These are phyloP conservation scores for Cryomyces antarcticus DNA, from an alignment of 495 filamentous ascomycete species.

Conservation along the genomic window DNA sequence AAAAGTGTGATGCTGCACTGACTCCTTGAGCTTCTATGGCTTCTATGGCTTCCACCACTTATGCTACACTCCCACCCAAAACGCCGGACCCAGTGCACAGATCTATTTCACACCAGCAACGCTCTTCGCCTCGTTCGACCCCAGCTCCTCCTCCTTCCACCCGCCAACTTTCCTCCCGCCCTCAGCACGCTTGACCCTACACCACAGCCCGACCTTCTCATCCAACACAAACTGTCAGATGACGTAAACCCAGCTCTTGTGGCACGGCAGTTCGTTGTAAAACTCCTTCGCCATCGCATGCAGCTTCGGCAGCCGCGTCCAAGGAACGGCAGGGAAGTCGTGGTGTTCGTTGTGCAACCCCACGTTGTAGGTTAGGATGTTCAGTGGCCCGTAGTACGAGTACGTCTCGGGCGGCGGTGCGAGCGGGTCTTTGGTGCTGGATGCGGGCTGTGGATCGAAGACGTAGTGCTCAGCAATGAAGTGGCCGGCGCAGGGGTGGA, in stretches of 20 bases:
- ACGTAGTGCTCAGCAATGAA: conserved; percentile 99
- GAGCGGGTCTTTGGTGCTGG: conserved; percentile 12
- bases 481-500: conserved; percentile 91
- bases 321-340: conserved; percentile 92
- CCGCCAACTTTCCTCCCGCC: conserved; percentile 49
- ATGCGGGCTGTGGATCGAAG: conserved; percentile 24
- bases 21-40: no score
- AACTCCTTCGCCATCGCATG: conserved; percentile 76
- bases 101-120: no score
- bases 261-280: conserved; percentile 70
- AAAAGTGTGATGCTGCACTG: no score
- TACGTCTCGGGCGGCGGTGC: conserved; percentile 74
- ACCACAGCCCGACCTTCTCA: conserved; percentile 67
- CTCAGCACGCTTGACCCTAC: conserved; percentile 77
- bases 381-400: conserved; percentile 88
- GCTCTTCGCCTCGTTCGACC: conserved; percentile 18
- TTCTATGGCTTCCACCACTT: no score
- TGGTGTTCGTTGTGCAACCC: conserved; percentile 97
- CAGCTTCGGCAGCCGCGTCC: conserved; percentile 61
- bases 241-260: conserved; percentile 78
- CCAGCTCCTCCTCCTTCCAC: conserved; percentile 34
- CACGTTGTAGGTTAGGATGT: conserved; percentile 89
- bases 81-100: no score
- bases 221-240: conserved; percentile 92
- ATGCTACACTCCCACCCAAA: no score